These are phyloP conservation scores for Alternaria dauci DNA, from an alignment of 2,329 filamentous ascomycete genomes.

Conservation along the genomic window DNA sequence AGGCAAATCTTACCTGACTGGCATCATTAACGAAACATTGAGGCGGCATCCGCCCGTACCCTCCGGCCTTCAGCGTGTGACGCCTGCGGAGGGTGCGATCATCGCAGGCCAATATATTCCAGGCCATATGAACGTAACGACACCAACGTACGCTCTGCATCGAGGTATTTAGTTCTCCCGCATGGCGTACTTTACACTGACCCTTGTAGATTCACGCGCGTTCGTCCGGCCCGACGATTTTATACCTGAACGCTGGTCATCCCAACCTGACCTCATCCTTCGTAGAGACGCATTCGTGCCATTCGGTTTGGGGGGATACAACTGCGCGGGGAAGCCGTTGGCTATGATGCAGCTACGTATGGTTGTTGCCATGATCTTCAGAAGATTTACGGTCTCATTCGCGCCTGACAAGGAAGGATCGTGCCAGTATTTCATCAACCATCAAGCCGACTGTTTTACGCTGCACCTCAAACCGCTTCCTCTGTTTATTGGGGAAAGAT, in stretches of 20 bases:
- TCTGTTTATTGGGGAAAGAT: too few species aligned
- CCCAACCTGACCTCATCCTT: slow-evolving; percentile 20
- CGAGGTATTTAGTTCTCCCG: slow-evolving; percentile 2
- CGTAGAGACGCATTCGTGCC: slow-evolving; percentile 69
- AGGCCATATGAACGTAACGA: slow-evolving; percentile 29
- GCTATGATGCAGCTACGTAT: too few species aligned
- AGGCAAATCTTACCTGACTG: slow-evolving; percentile 8
- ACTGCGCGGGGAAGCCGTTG: too few species aligned
- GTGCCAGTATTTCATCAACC: too few species aligned
- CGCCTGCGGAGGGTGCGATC: slow-evolving; percentile 33
- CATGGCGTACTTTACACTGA: neutral
- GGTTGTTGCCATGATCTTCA: too few species aligned
- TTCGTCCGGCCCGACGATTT: slow-evolving; percentile 28
- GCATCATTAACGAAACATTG: slow-evolving; percentile 30
- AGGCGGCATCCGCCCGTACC: slow-evolving; percentile 30
- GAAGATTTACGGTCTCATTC: too few species aligned
- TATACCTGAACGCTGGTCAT: slow-evolving; percentile 26
- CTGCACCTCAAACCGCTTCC: too few species aligned
- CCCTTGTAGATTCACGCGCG: slow-evolving; percentile 15
- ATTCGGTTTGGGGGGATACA: slow-evolving; percentile 70
- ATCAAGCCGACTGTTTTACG: too few species aligned
- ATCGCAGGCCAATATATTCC: slow-evolving; percentile 31
- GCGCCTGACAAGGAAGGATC: too few species aligned
- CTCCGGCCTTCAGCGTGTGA: slow-evolving; percentile 29
- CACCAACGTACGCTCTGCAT: slow-evolving; percentile 23